Base-by-base conservation (phyloP, 306 rosid species). In the Acacia crassicarpa region DNA sequence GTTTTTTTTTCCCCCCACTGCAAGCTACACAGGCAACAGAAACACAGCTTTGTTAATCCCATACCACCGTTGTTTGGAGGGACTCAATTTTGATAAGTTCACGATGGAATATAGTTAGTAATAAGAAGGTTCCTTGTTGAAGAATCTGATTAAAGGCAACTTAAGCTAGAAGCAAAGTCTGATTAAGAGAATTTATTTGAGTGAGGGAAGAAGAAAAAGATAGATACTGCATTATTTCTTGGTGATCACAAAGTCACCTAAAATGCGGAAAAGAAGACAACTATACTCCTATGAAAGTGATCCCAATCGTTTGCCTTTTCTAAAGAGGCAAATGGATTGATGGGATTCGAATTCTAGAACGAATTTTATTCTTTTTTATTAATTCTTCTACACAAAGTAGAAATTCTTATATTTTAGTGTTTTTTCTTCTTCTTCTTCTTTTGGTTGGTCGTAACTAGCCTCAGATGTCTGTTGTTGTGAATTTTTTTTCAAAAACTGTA, bases 21-120 rank as follows among this genome's bases (percentile, higher is more conserved):
- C 79, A 69, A 67, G 76, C 72, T 59, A 59, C 30, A 74, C 72
- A 76, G 72, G 80, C 49, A 68, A 74, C 35, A 63, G 13, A 71
- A 10, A 70, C 16, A 5, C 41, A 38, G 1, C 41, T 38, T 38
- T 38, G 41, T 43, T 12, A 10, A 45, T 45, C 75, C 33, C 38
- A 71, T 15, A 19, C 16, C 75, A 22, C n/a, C 0, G 4, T 33
- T 66, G 35, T 11, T 25, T 8, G 25, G 35, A 22, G 19, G 66
- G 15, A 10, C 6, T 22, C 54, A 44, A 70, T 5, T 70, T 41
- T 70, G 53, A 43, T 1, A 70, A n/a, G 35, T 43, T 41, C 35
- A 25, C 9, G 56, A 44, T 44, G 56, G 75, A 40, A 69, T 22
- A 43, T 23, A 15, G 33, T 43, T 38, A 38, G 41, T 38, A 38